A percentile compares a stretch with the other conserved stretches of the same genome.
These are phyloP conservation scores for Geotrichum phurueaensis DNA, from an alignment of 1,139 yeast genomes.

Conservation along the genomic window DNA sequence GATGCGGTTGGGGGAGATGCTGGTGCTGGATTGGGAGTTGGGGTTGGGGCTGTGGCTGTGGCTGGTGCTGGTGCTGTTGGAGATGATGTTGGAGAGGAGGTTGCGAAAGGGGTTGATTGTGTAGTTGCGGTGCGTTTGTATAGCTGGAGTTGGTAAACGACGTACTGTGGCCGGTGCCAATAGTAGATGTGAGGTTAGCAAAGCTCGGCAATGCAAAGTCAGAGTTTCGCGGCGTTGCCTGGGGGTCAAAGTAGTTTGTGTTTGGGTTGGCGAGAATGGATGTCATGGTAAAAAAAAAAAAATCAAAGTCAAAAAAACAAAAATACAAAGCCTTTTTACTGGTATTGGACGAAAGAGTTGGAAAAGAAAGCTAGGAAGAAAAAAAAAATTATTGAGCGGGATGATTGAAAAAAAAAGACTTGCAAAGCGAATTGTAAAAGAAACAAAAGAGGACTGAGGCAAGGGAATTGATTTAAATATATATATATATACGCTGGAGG, in stretches of 20 bases:
- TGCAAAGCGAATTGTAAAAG: background rate
- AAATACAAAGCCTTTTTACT: background rate
- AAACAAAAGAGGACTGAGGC: background rate
- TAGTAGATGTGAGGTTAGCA: background rate
- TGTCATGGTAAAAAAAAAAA: background rate
- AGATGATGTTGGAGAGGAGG: conserved; percentile 1
- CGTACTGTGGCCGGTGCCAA: conserved; percentile 3
- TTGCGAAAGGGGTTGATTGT: conserved; percentile 1
- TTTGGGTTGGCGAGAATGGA: background rate
- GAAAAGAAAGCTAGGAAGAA: background rate
- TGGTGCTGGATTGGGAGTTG: background rate
- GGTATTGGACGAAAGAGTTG: background rate
- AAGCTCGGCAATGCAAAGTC: conserved; percentile 4
- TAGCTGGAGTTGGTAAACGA: background rate
- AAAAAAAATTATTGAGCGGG: no score
- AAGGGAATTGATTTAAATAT: background rate
- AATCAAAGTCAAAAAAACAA: background rate
- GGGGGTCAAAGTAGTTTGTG: background rate
- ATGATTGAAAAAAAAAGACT: background rate
- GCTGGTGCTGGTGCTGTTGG: background rate
- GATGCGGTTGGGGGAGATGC: conserved; percentile 1
- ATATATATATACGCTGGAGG: background rate
- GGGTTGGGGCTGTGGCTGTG: background rate
- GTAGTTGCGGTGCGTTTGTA: conserved; percentile 5
- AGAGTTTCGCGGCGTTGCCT: conserved; percentile 5